Base-by-base conservation (phyloP, 2,329 filamentous ascomycete species). In the Monascus ruber region DNA sequence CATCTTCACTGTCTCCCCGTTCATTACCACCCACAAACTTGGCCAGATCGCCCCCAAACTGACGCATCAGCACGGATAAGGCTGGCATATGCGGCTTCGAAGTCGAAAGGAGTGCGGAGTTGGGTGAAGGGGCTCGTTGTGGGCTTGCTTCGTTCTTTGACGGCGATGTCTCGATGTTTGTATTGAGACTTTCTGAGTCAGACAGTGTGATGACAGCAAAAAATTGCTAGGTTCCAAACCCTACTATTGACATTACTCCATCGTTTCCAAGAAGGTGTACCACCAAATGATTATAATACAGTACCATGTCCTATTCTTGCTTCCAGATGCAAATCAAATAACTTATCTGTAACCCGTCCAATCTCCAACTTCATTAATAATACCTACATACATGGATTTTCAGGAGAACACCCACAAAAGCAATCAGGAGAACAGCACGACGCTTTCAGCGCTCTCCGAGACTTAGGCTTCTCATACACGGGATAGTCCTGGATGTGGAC, bases 81-180 rank as follows among this genome's bases (percentile, higher is more conserved):
- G 28, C 47, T 50, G 5, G 44, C 27, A 32, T 54, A 54, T 1
- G 63, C 60, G 1, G 41, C 45, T 2, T 41, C 39, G 4, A 54
- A 47, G 34, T 58, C 48, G n/a, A 51, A 48, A 1, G 39, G 6
- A 34, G 9, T 26, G 47, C 37, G 1, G 49, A 36, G 5, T 44
- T 43, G 6, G 44, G 34, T 9, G 65, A 46, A 3, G 49, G 49
- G 6, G 43, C 39, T 6, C 67, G 45, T 0, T 43, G 36, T 44
- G 68, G 59, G 4, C 46, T 43, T 1, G 44, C 24, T 43, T 36
- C 11, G 65, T 5, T 49, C 43, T 6, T 53, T 45, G 2, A 60
- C 63, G 47, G 66, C 70, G 1, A 31, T 27, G 1, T 67, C 9
- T 61, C 56, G 9, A 53, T 35, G 4, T 17, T 17, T 17, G 17